phyloP scores from a whole-genome alignment of 306 rosid species.

The Ormosia semicastrata region DNA sequence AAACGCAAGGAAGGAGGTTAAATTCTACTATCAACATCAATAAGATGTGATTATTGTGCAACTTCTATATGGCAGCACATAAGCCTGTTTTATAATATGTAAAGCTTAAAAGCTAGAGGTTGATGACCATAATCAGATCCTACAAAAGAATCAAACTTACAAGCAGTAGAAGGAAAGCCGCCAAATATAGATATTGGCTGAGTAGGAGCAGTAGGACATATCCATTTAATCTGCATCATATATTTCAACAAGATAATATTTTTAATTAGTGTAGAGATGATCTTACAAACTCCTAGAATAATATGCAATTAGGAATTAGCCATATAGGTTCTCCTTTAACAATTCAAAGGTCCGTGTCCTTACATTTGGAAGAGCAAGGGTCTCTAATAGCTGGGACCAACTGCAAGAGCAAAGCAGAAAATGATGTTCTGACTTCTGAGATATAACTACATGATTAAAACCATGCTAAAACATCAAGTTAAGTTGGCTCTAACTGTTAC shows the following conservation, averaged over 20 bases:
- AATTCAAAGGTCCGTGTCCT: slow-evolving; percentile 32
- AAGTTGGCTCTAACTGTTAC: neutral
- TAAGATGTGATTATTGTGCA: neutral
- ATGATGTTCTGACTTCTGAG: neutral
- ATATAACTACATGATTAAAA: slow-evolving; percentile 1
- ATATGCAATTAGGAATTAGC: neutral
- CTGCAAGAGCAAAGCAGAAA: slow-evolving; percentile 54
- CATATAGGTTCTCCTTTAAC: slow-evolving; percentile 2
- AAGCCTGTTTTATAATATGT: neutral
- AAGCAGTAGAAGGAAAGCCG: slow-evolving; percentile 98
- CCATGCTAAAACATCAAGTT: slow-evolving; percentile 13
- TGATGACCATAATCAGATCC: neutral
- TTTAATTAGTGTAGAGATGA: neutral
- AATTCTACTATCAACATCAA: neutral
- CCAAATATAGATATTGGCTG: slow-evolving; percentile 78
- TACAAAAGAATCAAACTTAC: slow-evolving; percentile 52
- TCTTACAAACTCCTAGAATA: neutral
- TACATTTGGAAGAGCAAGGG: slow-evolving; percentile 95
- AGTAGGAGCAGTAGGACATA: slow-evolving; percentile 99
- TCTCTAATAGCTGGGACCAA: slow-evolving; percentile 97
- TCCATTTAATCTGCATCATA: slow-evolving; percentile 89
- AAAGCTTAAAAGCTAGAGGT: neutral
- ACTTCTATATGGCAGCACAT: slow-evolving; percentile 6
- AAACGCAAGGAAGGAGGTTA: neutral
- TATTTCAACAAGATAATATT: slow-evolving; percentile 1